phyloP scores from a whole-genome alignment of 2,329 filamentous ascomycete species.

The Epichloe aotearoae region DNA sequence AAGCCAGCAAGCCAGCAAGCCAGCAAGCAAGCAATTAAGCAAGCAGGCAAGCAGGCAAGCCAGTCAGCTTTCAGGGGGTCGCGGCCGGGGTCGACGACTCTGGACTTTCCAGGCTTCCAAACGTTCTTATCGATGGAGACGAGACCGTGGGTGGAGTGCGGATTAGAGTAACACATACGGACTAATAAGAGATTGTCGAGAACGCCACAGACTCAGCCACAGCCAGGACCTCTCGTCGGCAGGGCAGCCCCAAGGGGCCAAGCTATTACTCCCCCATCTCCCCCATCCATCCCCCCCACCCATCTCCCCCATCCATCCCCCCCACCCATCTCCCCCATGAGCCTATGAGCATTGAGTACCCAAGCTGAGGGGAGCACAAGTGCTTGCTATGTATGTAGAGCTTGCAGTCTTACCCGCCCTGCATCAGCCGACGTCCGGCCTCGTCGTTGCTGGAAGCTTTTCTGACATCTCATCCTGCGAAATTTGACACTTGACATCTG shows the following conservation, averaged over 20 bases:
- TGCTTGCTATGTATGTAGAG: background rate
- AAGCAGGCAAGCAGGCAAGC: background rate
- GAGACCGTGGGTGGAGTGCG: too few relatives aligned
- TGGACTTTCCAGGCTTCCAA: background rate
- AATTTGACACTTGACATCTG: conserved; percentile 1
- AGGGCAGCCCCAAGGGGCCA: too few relatives aligned
- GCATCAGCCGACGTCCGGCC: background rate
- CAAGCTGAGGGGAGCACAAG: too few relatives aligned
- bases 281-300: too few relatives aligned
- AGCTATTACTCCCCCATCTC: too few relatives aligned
- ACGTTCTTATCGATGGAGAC: background rate
- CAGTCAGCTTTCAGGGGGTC: background rate
- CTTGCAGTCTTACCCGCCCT: background rate
- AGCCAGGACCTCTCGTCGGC: background rate
- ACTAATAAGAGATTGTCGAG: too few relatives aligned
- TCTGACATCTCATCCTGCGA: background rate
- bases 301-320: too few relatives aligned
- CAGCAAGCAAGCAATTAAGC: too few relatives aligned
- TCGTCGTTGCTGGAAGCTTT: background rate
- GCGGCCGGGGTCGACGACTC: background rate
- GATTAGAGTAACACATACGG: too few relatives aligned
- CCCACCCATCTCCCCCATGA: too few relatives aligned
- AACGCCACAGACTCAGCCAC: background rate
- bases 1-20: too few relatives aligned
- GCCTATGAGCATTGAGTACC: too few relatives aligned